These are phyloP conservation scores for Aspergillus cristatus DNA, from an alignment of 495 filamentous ascomycete species.

Conservation along the genomic window DNA sequence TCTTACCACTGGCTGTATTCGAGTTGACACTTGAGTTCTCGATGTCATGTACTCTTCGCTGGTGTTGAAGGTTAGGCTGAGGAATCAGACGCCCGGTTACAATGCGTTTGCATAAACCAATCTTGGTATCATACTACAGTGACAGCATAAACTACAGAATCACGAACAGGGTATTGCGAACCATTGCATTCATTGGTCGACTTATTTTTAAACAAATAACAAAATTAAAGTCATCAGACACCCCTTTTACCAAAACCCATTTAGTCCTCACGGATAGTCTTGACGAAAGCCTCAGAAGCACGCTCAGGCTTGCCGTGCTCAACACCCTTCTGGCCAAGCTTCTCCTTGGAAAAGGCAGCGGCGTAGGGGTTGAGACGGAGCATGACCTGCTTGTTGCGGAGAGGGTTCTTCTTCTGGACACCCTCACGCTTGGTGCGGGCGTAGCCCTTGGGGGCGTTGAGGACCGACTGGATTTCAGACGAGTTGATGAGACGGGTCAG, in stretches of 20 bases:
- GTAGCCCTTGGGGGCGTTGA: conserved; percentile 80
- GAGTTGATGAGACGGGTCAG: conserved; percentile 96
- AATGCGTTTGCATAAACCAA: no score
- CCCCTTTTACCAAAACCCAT: conserved; percentile 13
- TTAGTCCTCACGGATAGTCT: conserved; percentile 48
- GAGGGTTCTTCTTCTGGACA: conserved; percentile 99
- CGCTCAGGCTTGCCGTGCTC: conserved; percentile 45
- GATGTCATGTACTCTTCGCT: no score
- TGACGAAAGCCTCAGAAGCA: conserved; percentile 40
- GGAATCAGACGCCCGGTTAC: no score
- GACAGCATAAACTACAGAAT: no score
- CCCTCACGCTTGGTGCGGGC: conserved; percentile 78
- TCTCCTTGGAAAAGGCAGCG: conserved; percentile 71
- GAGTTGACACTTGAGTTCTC: no score
- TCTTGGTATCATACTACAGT: no score
- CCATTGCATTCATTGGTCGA: background rate
- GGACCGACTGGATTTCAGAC: conserved; percentile 91
- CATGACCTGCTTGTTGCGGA: conserved; percentile 94
- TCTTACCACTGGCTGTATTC: no score
- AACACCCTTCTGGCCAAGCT: conserved; percentile 57
- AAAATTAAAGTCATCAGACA: conserved; percentile 23
- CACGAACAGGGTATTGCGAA: no score
- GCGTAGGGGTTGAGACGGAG: conserved; percentile 97
- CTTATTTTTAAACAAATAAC: conserved; percentile 10
- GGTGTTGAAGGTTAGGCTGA: no score